phyloP scores from a whole-genome alignment of 441 rosid species.

The Eugenia klotzschiana region DNA sequence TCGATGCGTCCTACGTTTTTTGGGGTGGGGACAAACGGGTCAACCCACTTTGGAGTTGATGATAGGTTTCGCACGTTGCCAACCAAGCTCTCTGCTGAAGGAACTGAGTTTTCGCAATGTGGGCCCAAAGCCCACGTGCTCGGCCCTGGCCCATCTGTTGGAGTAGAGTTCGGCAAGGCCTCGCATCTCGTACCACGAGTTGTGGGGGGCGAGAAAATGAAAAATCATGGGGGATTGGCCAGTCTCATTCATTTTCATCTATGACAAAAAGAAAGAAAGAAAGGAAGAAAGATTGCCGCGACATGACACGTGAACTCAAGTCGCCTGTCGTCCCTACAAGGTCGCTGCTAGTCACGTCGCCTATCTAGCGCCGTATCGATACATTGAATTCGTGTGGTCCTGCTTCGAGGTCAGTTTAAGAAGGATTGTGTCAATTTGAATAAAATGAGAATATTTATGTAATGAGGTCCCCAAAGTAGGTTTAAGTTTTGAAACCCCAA shows the following conservation, averaged over 20 bases:
- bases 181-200: neutral
- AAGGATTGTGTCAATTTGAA: neutral
- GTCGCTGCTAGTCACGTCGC: neutral
- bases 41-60: neutral
- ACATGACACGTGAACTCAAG: neutral
- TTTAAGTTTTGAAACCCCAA: too few relatives aligned
- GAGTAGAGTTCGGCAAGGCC: neutral
- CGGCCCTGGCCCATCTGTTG: neutral
- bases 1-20: neutral
- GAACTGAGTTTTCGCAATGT: neutral
- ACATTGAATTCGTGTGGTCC: neutral
- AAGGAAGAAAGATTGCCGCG: too few relatives aligned
- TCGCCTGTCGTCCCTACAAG: neutral
- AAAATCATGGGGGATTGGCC: neutral
- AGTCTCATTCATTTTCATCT: neutral
- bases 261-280: too few relatives aligned
- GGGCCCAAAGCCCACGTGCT: neutral
- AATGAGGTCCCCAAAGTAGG: neutral
- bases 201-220: neutral
- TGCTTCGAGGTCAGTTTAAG: neutral
- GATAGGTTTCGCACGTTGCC: too few relatives aligned
- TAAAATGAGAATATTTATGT: neutral
- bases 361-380: neutral
- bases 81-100: neutral
- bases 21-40: neutral